Percentiles rank a stretch among this genome's conserved stretches.
These are phyloP conservation scores for Blepharisma stoltei DNA, from an alignment of 73 alveolate genomes.

Conservation along the genomic window DNA sequence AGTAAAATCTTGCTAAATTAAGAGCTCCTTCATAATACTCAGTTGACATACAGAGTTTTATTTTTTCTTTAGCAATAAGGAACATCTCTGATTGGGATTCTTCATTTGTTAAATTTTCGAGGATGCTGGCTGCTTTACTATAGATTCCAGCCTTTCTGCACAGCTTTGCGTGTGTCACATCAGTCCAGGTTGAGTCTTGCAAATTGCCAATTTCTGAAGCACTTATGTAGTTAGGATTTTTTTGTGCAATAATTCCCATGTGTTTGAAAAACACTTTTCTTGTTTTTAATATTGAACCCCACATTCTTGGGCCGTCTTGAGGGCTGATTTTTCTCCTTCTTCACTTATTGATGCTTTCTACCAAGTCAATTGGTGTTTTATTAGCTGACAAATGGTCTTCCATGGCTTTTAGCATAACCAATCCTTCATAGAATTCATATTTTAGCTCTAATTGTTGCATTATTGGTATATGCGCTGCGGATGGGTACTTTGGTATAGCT, in stretches of 20 bases:
- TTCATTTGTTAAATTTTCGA: background rate
- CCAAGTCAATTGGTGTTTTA: background rate
- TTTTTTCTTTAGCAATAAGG: background rate
- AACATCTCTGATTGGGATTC: background rate
- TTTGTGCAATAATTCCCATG: background rate
- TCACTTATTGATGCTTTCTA: background rate
- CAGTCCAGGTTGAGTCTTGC: background rate
- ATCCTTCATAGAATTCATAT: constrained; percentile 11
- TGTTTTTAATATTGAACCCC: background rate
- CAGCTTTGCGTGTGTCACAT: background rate
- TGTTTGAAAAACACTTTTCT: background rate
- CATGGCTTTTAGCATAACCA: background rate
- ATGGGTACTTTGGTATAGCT: constrained; percentile 19
- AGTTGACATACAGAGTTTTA: background rate
- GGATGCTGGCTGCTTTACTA: background rate
- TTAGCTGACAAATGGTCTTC: constrained; percentile 2
- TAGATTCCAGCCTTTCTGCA: background rate
- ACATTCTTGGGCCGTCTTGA: background rate
- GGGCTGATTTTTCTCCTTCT: background rate
- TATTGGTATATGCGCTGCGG: background rate
- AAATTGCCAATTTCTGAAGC: background rate
- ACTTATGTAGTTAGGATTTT: background rate
- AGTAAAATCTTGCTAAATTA: background rate
- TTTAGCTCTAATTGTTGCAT: background rate
- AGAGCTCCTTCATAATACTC: background rate